phyloP scores from a whole-genome alignment of 1,284 basidiomycete species.

The Ceratobasidium theobromae region DNA sequence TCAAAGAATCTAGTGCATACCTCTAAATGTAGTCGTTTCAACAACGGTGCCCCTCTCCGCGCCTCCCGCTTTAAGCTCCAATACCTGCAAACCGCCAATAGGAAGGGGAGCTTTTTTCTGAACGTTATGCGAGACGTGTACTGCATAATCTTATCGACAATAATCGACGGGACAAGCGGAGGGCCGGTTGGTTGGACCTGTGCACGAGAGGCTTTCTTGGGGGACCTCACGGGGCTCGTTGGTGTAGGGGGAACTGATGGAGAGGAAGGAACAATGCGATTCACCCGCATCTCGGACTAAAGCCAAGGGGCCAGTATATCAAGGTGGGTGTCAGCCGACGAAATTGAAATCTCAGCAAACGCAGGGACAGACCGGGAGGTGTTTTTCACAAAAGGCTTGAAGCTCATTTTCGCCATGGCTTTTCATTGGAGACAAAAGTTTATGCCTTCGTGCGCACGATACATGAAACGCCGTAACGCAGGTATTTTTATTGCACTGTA shows the following conservation, averaged over 20 bases:
- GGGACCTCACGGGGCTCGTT: slow-evolving; percentile 43
- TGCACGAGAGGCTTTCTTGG: slow-evolving; percentile 70
- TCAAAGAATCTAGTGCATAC: slow-evolving; percentile 40
- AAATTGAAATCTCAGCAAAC: background rate
- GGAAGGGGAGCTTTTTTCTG: slow-evolving; percentile 75
- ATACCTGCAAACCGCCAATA: slow-evolving; percentile 82
- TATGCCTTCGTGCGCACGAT: slow-evolving; percentile 88
- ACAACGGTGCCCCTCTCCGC: slow-evolving; percentile 86
- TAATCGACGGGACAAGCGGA: slow-evolving; percentile 71
- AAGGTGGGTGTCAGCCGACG: too few species aligned
- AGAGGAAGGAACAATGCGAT: slow-evolving; percentile 29
- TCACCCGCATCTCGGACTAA: slow-evolving; percentile 62
- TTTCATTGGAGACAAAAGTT: slow-evolving; percentile 85
- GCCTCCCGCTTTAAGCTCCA: slow-evolving; percentile 97
- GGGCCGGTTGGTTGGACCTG: slow-evolving; percentile 79
- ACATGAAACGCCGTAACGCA: slow-evolving; percentile 96
- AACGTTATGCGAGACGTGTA: slow-evolving; percentile 77
- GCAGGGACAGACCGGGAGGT: slow-evolving; percentile 71
- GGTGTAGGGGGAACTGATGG: slow-evolving; percentile 10
- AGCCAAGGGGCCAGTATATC: slow-evolving; percentile 29
- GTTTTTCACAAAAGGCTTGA: slow-evolving; percentile 83
- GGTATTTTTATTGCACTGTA: slow-evolving; percentile 90
- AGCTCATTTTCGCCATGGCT: slow-evolving; percentile 68
- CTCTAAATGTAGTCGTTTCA: slow-evolving; percentile 94
- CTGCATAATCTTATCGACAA: slow-evolving; percentile 72